Conservation (phyloP, 2,329 filamentous ascomycete genomes). For the Hysterium pulicare region DNA sequence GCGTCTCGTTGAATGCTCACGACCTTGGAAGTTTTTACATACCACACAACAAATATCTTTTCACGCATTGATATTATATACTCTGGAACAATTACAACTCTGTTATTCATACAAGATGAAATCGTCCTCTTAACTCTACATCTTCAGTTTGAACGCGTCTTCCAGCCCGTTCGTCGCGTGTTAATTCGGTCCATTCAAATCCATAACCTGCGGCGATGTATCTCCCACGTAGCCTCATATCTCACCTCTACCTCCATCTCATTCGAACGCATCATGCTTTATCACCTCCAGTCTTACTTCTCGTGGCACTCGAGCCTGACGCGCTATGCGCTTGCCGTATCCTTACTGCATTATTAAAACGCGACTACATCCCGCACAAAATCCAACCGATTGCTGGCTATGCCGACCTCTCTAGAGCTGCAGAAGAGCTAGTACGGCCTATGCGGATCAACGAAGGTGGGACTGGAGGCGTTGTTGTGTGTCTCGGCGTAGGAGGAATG, state of each 20-base stretch:
- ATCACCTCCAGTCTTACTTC: conserved; percentile 83
- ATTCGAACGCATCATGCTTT: conserved; percentile 83
- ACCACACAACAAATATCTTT: conserved; percentile 1
- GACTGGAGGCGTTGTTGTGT: conserved; percentile 83
- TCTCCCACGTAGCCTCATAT: conserved; percentile 84
- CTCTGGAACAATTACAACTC: not conserved
- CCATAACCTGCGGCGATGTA: conserved; percentile 62
- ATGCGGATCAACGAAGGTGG: conserved; percentile 86
- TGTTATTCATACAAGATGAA: not conserved
- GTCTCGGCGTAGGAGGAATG: conserved; percentile 87
- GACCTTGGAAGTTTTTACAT: not conserved
- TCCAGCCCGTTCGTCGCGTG: not conserved
- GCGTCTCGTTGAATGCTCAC: not conserved
- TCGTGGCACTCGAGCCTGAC: conserved; percentile 92
- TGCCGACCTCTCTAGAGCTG: conserved; percentile 78
- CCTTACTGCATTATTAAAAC: conserved; percentile 85
- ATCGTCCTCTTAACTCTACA: not conserved
- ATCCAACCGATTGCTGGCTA: conserved; percentile 94
- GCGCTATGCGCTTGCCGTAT: conserved; percentile 94
- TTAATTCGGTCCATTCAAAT: not conserved
- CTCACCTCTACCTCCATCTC: conserved; percentile 87
- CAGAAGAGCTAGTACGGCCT: conserved; percentile 73
- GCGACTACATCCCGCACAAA: conserved; percentile 97
- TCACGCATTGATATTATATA: conserved; percentile 2
- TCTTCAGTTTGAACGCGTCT: not conserved